phyloP scores from a whole-genome alignment of 108 stramenopile genomes.

The Nitzschia sp. region DNA sequence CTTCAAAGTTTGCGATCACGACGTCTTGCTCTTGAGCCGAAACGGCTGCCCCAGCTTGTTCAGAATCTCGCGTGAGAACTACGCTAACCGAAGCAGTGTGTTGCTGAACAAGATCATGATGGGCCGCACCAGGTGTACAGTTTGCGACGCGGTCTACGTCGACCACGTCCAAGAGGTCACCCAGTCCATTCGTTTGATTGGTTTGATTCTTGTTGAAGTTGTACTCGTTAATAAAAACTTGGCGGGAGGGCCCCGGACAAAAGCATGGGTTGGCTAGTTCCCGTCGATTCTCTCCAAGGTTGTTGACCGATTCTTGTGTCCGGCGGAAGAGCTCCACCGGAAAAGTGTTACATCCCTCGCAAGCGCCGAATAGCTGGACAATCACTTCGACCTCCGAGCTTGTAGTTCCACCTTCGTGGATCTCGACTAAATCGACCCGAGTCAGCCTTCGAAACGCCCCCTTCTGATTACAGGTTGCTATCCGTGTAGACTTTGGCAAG shows the following conservation, averaged over 20 bases:
- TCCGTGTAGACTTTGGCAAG: not conserved
- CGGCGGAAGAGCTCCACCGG: not conserved
- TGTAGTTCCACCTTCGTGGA: not conserved
- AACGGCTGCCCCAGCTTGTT: not conserved
- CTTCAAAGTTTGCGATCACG: not conserved
- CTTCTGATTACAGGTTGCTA: not conserved
- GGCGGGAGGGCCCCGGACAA: not conserved
- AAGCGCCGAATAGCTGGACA: not conserved
- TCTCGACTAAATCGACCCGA: not conserved
- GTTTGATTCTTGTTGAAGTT: conserved; percentile 2
- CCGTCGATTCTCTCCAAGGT: not conserved
- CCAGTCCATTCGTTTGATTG: too few relatives aligned
- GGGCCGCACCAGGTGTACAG: not conserved
- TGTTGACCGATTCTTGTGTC: not conserved
- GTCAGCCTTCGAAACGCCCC: not conserved
- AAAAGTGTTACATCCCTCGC: not conserved
- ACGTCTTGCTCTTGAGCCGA: not conserved
- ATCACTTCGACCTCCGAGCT: not conserved
- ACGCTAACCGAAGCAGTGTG: not conserved
- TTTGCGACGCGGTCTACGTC: not conserved
- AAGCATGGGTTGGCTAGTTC: not conserved
- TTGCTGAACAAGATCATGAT: not conserved
- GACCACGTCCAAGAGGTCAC: too few relatives aligned
- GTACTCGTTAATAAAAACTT: not conserved
- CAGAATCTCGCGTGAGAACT: not conserved